phyloP scores from a whole-genome alignment of 2,329 filamentous ascomycete genomes.

The Trichoderma pleuroti region DNA sequence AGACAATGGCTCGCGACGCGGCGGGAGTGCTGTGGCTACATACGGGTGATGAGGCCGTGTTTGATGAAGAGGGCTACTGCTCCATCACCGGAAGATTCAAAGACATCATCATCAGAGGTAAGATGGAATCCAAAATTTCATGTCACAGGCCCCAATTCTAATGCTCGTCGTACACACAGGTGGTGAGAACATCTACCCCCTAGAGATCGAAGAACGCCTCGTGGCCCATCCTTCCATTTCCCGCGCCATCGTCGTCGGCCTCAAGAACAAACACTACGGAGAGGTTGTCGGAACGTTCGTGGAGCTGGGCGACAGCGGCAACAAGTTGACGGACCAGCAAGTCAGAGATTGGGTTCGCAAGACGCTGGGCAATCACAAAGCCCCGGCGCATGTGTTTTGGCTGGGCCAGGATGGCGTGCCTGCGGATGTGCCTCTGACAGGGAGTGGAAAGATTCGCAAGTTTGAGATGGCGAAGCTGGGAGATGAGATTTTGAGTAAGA shows the following conservation, averaged over 20 bases:
- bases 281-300: slow-evolving; percentile 70
- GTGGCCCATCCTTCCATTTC: slow-evolving; percentile 58
- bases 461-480: slow-evolving; percentile 58
- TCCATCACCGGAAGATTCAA: slow-evolving; percentile 73
- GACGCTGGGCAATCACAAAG: slow-evolving; percentile 63
- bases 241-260: slow-evolving; percentile 66
- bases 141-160: not conserved
- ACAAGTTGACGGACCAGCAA: slow-evolving; percentile 48
- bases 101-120: slow-evolving; percentile 73
- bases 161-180: slow-evolving; percentile 36
- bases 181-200: slow-evolving; percentile 70
- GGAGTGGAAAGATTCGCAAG: slow-evolving; percentile 69
- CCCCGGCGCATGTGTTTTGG: slow-evolving; percentile 72
- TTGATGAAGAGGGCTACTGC: slow-evolving; percentile 67
- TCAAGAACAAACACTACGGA: slow-evolving; percentile 67
- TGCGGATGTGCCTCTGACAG: slow-evolving; percentile 58
- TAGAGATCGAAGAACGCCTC: slow-evolving; percentile 74
- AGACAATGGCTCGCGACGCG: slow-evolving; percentile 52
- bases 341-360: slow-evolving; percentile 61
- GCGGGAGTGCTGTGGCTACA: slow-evolving; percentile 58
- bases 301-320: slow-evolving; percentile 34
- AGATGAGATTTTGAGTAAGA: slow-evolving; percentile 51
- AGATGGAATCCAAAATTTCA: not conserved
- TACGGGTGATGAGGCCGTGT: slow-evolving; percentile 67
- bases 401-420: slow-evolving; percentile 61